Conservation (phyloP, 306 rosid species). For the Macrotyloma uniflorum region DNA sequence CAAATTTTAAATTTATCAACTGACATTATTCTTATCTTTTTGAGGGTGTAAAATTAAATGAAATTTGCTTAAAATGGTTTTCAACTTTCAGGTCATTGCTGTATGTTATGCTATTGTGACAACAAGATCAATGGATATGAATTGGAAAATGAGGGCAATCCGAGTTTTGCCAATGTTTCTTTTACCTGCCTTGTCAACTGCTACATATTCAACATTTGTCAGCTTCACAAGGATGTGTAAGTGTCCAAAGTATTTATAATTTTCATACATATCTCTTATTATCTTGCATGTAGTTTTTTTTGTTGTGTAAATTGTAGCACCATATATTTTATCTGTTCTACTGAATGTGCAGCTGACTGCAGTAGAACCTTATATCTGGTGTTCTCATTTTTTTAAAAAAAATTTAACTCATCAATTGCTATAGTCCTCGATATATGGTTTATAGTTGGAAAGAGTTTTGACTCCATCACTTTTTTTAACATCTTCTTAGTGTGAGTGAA, state of each 20-base stretch:
- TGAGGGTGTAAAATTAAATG: background rate
- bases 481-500: background rate
- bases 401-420: constrained; percentile 4
- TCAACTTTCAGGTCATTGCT: constrained; percentile 73
- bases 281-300: background rate
- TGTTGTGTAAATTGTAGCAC: background rate
- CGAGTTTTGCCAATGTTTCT: constrained; percentile 89
- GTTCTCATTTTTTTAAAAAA: constrained; percentile 15
- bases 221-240: constrained; percentile 78
- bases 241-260: constrained; percentile 38
- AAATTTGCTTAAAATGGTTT: constrained; percentile 34
- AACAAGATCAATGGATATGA: constrained; percentile 63
- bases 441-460: constrained; percentile 22
- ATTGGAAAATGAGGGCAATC: constrained; percentile 89
- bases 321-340: background rate
- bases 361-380: background rate
- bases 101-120: constrained; percentile 82
- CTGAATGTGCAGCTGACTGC: constrained; percentile 8
- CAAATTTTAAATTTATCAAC: background rate
- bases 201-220: constrained; percentile 59
- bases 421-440: constrained; percentile 16
- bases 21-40: background rate
- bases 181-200: constrained; percentile 68
- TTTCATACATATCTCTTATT: background rate
- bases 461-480: background rate